phyloP scores from a whole-genome alignment of 2,329 filamentous ascomycete genomes.

The Diaporthe sp. region DNA sequence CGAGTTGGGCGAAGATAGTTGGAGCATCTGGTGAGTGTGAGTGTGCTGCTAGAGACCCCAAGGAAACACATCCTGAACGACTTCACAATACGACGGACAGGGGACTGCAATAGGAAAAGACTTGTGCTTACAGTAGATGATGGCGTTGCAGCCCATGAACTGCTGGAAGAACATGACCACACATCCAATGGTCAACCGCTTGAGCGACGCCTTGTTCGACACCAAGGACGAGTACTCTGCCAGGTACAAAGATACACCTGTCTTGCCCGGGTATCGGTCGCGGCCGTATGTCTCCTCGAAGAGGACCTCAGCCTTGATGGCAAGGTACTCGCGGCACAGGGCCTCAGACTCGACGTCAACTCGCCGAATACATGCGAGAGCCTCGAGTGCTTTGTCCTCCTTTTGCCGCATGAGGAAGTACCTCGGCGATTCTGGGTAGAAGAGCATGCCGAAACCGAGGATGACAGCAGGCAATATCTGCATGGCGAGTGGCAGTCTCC shows the following conservation, averaged over 20 bases:
- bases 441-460: slow-evolving; percentile 66
- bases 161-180: slow-evolving; percentile 71
- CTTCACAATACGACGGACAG: background rate
- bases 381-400: slow-evolving; percentile 50
- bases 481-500: slow-evolving; percentile 63
- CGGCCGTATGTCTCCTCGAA: slow-evolving; percentile 51
- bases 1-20: slow-evolving; percentile 52
- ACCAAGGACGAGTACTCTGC: slow-evolving; percentile 51
- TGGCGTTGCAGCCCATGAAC: slow-evolving; percentile 55
- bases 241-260: slow-evolving; percentile 49
- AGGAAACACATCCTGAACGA: no score
- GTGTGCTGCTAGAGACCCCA: background rate
- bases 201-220: slow-evolving; percentile 49
- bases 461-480: slow-evolving; percentile 70
- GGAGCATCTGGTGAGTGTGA: slow-evolving; percentile 54
- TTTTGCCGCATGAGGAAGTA: slow-evolving; percentile 51
- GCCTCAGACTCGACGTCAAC: slow-evolving; percentile 50
- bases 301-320: slow-evolving; percentile 55
- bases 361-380: slow-evolving; percentile 51
- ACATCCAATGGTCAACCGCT: slow-evolving; percentile 68
- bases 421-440: slow-evolving; percentile 60
- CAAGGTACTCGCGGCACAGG: slow-evolving; percentile 52
- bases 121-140: slow-evolving; percentile 56
- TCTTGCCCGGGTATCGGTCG: slow-evolving; percentile 50
- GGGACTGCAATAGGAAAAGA: background rate